A percentile compares a stretch with the other conserved stretches of the same genome.
Evolutionary conservation across 495 filamentous ascomycete species (phyloP).

Genomic region (Tricharina praecox): DNA sequence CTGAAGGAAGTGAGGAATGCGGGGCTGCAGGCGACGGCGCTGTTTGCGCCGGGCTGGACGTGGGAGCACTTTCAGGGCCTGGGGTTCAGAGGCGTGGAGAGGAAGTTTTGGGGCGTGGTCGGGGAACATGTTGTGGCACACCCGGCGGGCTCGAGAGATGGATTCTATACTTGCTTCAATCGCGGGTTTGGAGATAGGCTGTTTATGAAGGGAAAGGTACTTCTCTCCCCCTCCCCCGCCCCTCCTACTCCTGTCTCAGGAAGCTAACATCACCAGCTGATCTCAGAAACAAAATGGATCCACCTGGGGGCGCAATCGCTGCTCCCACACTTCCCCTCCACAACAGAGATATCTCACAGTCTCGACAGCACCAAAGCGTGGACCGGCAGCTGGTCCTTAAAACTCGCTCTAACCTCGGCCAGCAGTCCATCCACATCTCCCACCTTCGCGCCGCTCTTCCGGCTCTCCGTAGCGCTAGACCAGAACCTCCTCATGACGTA

Average conservation of each 20-base stretch:
- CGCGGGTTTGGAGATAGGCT: constrained; percentile 26
- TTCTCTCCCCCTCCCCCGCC: too few relatives aligned
- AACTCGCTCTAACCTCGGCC: neutral
- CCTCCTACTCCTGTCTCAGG: neutral
- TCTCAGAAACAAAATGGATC: constrained; percentile 11
- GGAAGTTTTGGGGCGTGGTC: constrained; percentile 29
- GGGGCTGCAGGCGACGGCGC: constrained; percentile 27
- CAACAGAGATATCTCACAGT: constrained; percentile 13
- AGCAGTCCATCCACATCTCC: too few relatives aligned
- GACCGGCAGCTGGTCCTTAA: constrained; percentile 17
- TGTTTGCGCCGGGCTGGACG: constrained; percentile 34
- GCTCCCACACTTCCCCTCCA: constrained; percentile 9
- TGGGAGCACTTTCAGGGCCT: constrained; percentile 29
- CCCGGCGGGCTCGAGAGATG: constrained; percentile 25
- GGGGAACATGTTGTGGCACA: constrained; percentile 11
- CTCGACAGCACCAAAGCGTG: constrained; percentile 14
- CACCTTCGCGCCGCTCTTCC: constrained; percentile 16
- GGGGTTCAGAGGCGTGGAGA: constrained; percentile 26
- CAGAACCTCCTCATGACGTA: neutral
- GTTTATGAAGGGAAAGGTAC: constrained; percentile 18
- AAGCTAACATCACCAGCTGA: constrained; percentile 1
- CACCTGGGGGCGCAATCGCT: constrained; percentile 21
- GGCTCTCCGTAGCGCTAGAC: neutral
- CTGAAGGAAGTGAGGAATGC: constrained; percentile 23
- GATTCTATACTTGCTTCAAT: constrained; percentile 31